A percentile compares a stretch with the other conserved stretches of the same genome.
Evolutionary conservation across 768 basidiomycete genomes (phyloP).

Genomic region (Boletus sp.): DNA sequence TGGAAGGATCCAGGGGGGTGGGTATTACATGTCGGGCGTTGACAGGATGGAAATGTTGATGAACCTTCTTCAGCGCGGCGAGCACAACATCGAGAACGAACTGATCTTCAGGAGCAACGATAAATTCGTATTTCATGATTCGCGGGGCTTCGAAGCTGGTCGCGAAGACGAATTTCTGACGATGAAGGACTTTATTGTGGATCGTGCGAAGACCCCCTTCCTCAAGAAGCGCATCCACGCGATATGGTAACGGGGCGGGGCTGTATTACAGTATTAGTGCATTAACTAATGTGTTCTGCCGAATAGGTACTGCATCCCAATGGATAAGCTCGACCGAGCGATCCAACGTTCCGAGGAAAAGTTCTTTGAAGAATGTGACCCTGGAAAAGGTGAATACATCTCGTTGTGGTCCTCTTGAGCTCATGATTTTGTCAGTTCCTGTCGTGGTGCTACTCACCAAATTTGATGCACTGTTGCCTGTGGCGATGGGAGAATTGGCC

Average conservation of each 20-base stretch:
- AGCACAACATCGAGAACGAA: background rate
- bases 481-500: background rate
- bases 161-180: background rate
- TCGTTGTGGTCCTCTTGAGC: too few relatives aligned
- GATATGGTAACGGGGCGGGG: background rate
- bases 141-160: slow-evolving; percentile 5
- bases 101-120: slow-evolving; percentile 1
- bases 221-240: slow-evolving; percentile 7
- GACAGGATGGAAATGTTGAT: too few relatives aligned
- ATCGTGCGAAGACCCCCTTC: background rate
- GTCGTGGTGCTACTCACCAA: slow-evolving; percentile 4
- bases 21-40: background rate
- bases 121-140: slow-evolving; percentile 6
- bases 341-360: background rate
- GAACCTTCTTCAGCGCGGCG: background rate
- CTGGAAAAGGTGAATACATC: background rate
- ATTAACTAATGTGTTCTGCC: background rate
- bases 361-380: background rate
- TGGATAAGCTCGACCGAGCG: background rate
- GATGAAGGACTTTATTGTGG: slow-evolving; percentile 3
- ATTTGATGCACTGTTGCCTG: background rate
- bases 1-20: background rate
- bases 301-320: slow-evolving; percentile 6
- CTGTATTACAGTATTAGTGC: too few relatives aligned
- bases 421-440: background rate